A percentile compares a stretch with the other conserved stretches of the same genome.
Evolutionary conservation across 2,329 filamentous ascomycete species (phyloP).

Genomic region (Exophiala bonariae): DNA sequence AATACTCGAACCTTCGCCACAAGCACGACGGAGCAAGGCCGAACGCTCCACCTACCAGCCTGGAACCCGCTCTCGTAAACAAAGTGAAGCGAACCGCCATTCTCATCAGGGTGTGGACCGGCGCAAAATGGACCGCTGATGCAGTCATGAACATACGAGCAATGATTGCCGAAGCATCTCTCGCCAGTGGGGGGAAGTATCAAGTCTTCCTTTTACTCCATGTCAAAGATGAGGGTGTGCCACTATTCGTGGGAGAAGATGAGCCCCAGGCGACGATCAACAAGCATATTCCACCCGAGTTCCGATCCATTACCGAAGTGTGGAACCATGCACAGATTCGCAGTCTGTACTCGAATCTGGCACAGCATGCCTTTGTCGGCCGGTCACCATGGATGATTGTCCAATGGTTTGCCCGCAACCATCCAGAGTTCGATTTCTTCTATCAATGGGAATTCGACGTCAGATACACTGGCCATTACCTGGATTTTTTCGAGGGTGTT

Average conservation of each 20-base stretch:
- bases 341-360: conserved; percentile 29
- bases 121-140: conserved; percentile 75
- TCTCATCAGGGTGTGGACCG: conserved; percentile 79
- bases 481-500: conserved; percentile 72
- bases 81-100: conserved; percentile 65
- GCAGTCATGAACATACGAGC: conserved; percentile 80
- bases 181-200: conserved; percentile 83
- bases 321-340: conserved; percentile 56
- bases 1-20: conserved; percentile 30
- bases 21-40: conserved; percentile 19
- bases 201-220: conserved; percentile 80
- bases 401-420: conserved; percentile 72
- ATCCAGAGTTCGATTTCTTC: conserved; percentile 76
- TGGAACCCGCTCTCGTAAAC: conserved; percentile 23
- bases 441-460: conserved; percentile 91
- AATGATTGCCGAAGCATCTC: conserved; percentile 76
- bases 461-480: conserved; percentile 76
- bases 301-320: conserved; percentile 68
- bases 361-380: conserved; percentile 30
- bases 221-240: conserved; percentile 70
- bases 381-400: conserved; percentile 66
- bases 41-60: conserved; percentile 14
- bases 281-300: conserved; percentile 65
- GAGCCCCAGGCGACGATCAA: conserved; percentile 63
- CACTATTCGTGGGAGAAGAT: conserved; percentile 69